Percentiles rank a stretch among this genome's conserved stretches.
These are phyloP conservation scores for Trematosphaeria pertusa DNA, from an alignment of 2,329 filamentous ascomycete species.

Conservation along the genomic window DNA sequence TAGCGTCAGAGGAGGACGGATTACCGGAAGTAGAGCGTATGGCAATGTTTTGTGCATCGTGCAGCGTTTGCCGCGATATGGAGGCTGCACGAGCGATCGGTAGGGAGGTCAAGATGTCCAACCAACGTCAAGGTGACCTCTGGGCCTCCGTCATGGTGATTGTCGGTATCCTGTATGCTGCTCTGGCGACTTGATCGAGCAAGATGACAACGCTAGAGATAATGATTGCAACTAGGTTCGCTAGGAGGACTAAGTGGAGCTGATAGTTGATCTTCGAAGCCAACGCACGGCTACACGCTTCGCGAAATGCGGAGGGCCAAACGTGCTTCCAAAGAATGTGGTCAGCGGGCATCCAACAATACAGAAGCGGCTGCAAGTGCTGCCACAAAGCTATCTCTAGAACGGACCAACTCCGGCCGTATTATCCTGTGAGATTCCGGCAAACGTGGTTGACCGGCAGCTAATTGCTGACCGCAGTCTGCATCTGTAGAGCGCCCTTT, in stretches of 20 bases:
- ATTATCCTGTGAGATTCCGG: constrained; percentile 24
- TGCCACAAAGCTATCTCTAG: constrained; percentile 14
- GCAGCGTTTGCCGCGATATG: neutral
- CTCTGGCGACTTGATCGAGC: too few relatives aligned
- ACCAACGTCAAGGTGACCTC: too few relatives aligned
- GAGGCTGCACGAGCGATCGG: too few relatives aligned
- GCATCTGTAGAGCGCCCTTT: constrained; percentile 22
- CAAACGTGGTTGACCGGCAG: constrained; percentile 23
- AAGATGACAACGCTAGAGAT: too few relatives aligned
- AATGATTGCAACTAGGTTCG: too few relatives aligned
- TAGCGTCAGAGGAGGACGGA: too few relatives aligned
- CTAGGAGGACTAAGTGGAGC: too few relatives aligned
- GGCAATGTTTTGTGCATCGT: neutral
- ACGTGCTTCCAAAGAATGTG: neutral
- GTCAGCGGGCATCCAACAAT: neutral
- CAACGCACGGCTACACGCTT: neutral
- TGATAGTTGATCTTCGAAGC: neutral
- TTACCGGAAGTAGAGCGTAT: neutral
- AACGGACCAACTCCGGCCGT: constrained; percentile 14
- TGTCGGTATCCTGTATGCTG: too few relatives aligned
- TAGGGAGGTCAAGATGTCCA: too few relatives aligned
- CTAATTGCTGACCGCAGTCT: constrained; percentile 46
- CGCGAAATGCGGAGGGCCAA: too few relatives aligned
- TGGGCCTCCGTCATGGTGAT: too few relatives aligned
- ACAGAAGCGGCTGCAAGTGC: neutral